Base-by-base conservation (phyloP, 768 basidiomycete genomes). In the Calocera viscosa region DNA sequence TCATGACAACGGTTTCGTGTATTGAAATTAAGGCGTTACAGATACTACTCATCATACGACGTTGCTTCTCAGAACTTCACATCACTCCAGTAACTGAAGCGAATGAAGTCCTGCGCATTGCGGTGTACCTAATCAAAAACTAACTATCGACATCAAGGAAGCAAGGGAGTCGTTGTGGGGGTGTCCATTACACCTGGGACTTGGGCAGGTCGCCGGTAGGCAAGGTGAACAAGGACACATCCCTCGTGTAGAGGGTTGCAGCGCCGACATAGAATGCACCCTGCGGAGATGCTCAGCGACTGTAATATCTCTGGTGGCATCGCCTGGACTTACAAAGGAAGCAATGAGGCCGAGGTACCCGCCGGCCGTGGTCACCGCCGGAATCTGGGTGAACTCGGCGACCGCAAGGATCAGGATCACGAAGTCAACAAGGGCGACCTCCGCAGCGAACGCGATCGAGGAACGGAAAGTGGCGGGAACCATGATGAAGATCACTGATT, bases 401-500 rank as follows among this genome's bases (percentile, higher is more conserved):
- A 60, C 30, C 7, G 53, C 53, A 12, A 60, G 53, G 14, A 60
- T 22, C 2, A 60, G 53, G 53, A 60, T 60, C 14, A 60, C 53
- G 30, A 60, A 10, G 19, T 60, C 53, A 32, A 60, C 53, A 16
- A 60, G 30, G 26, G 22, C 22, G 53, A 60, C 30, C 26, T 16
- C 14, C 5, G 5, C 14, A 16, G 53, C 24, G 26, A 60, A 22
- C 26, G 30, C 53, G 14, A 14, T 28, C 7, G 53, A 60, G 5
- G 53, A 60, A 10, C 53, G 53, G 53, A 60, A 60, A 5, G 53
- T 60, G 30, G 53, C 53, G 30, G 22, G 22, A 19, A 60, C 22
- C 53, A 60, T 60, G 53, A 60, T 32, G 53, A 60, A 60, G 53
- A 60, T 60, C 14, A 60, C 53, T 60, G 53, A 16, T 40, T 40